Percentiles rank a stretch among this genome's conserved stretches.
phyloP scores from a whole-genome alignment of 2,329 filamentous ascomycete species.

The Zalaria obscura region DNA sequence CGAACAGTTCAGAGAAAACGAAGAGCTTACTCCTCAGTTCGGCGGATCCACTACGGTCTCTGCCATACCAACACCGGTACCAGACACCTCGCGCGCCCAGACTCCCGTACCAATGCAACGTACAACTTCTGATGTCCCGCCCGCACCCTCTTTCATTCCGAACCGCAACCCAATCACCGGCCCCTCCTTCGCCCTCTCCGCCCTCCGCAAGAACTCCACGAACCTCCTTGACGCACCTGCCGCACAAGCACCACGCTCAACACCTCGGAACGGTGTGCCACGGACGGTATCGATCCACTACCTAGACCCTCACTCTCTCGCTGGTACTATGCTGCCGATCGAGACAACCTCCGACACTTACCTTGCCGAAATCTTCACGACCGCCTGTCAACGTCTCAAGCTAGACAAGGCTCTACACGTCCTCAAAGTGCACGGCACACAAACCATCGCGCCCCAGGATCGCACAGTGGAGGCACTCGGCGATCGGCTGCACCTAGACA shows the following conservation, averaged over 20 bases:
- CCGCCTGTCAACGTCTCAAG: slow-evolving; percentile 62
- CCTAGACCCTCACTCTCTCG: slow-evolving; percentile 49
- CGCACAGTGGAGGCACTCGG: slow-evolving; percentile 68
- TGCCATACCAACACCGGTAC: slow-evolving; percentile 2
- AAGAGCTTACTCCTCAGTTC: slow-evolving; percentile 52
- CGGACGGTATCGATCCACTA: slow-evolving; percentile 62
- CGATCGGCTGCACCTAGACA: slow-evolving; percentile 59
- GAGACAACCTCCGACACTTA: slow-evolving; percentile 74
- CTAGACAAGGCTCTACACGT: slow-evolving; percentile 69
- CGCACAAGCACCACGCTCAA: slow-evolving; percentile 26
- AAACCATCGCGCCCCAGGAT: slow-evolving; percentile 61
- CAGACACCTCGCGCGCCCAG: slow-evolving; percentile 5
- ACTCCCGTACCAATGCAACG: slow-evolving; percentile 4
- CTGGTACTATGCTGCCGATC: slow-evolving; percentile 55
- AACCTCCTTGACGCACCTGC: slow-evolving; percentile 29
- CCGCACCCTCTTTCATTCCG: slow-evolving; percentile 18
- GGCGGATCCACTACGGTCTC: slow-evolving; percentile 33
- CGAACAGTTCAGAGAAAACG: slow-evolving; percentile 55
- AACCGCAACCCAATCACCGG: slow-evolving; percentile 37
- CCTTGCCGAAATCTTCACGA: slow-evolving; percentile 66
- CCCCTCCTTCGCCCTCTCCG: slow-evolving; percentile 31
- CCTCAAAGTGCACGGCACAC: slow-evolving; percentile 61
- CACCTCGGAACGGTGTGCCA: slow-evolving; percentile 50
- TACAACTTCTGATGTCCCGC: slow-evolving; percentile 7
- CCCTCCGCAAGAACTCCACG: slow-evolving; percentile 29